Evolutionary conservation across 306 rosid species (phyloP).

Genomic region (Rubus idaeus): DNA sequence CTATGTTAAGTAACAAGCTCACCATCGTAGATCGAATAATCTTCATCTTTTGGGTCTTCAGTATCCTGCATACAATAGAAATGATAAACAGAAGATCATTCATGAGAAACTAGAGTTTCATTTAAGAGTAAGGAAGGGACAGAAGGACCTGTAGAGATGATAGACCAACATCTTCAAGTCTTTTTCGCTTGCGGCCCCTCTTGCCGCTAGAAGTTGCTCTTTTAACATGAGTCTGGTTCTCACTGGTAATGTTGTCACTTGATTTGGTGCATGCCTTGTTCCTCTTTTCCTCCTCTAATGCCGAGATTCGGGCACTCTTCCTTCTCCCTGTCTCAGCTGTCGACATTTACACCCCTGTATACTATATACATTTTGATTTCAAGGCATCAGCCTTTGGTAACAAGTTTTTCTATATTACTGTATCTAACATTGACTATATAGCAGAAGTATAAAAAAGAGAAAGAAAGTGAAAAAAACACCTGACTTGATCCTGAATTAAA

Average conservation of each 20-base stretch:
- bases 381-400: background rate
- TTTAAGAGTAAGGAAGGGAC: background rate
- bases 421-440: background rate
- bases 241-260: background rate
- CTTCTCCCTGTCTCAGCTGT: slow-evolving; percentile 17
- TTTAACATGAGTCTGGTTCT: background rate
- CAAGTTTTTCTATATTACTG: background rate
- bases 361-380: background rate
- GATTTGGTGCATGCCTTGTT: slow-evolving; percentile 9
- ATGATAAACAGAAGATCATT: background rate
- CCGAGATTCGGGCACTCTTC: slow-evolving; percentile 36
- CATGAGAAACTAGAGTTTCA: background rate
- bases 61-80: slow-evolving; percentile 18
- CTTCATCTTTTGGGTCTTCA: slow-evolving; percentile 17
- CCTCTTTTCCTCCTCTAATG: slow-evolving; percentile 34
- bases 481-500: background rate
- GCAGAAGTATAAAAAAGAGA: background rate
- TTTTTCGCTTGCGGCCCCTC: slow-evolving; percentile 36
- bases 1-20: slow-evolving; percentile 9
- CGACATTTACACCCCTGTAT: slow-evolving; percentile 5
- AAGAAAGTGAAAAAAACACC: background rate
- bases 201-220: slow-evolving; percentile 11
- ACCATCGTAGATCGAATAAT: slow-evolving; percentile 18
- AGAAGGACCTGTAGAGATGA: slow-evolving; percentile 27
- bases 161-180: slow-evolving; percentile 26